These are phyloP conservation scores for Colletotrichum falcatum DNA, from an alignment of 2,329 filamentous ascomycete species.

Conservation along the genomic window DNA sequence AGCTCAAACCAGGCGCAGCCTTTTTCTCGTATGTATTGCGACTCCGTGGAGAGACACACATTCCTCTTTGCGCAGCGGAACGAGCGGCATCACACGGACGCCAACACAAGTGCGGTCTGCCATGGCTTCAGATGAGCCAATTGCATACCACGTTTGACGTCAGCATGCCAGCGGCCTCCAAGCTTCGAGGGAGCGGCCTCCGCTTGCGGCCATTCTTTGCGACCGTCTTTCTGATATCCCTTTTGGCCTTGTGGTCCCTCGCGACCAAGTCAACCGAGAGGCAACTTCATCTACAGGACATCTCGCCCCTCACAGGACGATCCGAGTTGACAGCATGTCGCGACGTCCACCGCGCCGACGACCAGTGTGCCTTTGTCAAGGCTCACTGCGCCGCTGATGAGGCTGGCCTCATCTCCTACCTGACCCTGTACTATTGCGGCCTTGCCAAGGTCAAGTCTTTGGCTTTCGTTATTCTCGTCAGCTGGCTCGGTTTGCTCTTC, in stretches of 20 bases:
- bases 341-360: constrained; percentile 78
- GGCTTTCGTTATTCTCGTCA: constrained; percentile 81
- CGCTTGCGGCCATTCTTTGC: constrained; percentile 63
- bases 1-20: constrained; percentile 28
- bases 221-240: constrained; percentile 59
- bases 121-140: constrained; percentile 41
- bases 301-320: constrained; percentile 46
- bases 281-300: constrained; percentile 34
- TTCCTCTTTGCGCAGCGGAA: constrained; percentile 33
- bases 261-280: constrained; percentile 45
- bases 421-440: constrained; percentile 90
- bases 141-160: constrained; percentile 37
- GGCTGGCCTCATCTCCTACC: constrained; percentile 88
- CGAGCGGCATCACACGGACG: constrained; percentile 34
- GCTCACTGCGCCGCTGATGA: constrained; percentile 89
- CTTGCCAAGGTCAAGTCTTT: constrained; percentile 76
- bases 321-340: constrained; percentile 71
- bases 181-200: constrained; percentile 52
- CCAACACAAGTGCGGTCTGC: constrained; percentile 30
- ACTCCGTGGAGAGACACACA: constrained; percentile 18
- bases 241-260: constrained; percentile 60
- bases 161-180: constrained; percentile 45
- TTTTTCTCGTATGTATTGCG: constrained; percentile 13
- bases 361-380: constrained; percentile 89
- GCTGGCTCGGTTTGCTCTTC: constrained; percentile 92